Conservation (phyloP, 345 rosid genomes). For the Salix arbutifolia region DNA sequence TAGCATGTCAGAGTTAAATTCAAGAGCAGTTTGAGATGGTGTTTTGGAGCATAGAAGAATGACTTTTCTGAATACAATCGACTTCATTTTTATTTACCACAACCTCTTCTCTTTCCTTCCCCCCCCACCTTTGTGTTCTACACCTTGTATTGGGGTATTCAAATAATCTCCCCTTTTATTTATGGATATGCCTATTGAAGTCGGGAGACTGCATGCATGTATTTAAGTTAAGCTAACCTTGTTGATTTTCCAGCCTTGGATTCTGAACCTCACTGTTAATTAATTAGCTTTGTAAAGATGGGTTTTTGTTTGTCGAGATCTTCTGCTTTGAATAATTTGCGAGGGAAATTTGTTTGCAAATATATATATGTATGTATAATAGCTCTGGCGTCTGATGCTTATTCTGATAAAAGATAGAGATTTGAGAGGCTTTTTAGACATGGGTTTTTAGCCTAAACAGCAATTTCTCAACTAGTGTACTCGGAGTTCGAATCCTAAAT, state of each 20-base stretch:
- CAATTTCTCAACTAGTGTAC: not conserved
- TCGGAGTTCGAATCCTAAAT: not conserved
- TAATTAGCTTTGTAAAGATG: not conserved
- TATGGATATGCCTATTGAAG: not conserved
- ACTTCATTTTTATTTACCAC: not conserved
- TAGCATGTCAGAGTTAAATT: not conserved
- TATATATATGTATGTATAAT: not conserved
- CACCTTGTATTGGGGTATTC: not conserved
- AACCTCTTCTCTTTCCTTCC: not conserved
- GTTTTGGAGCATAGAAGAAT: not conserved
- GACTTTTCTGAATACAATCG: not conserved
- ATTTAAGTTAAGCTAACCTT: not conserved
- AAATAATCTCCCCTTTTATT: not conserved
- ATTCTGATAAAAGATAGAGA: not conserved
- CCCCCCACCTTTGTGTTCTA: not conserved
- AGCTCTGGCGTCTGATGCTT: not conserved
- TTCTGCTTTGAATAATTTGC: not conserved
- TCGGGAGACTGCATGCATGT: not conserved
- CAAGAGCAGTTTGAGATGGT: not conserved
- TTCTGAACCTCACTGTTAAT: not conserved
- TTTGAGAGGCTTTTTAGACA: not conserved
- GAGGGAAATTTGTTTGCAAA: not conserved
- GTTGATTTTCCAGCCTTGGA: not conserved
- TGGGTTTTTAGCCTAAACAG: not conserved
- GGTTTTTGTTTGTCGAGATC: constrained; percentile 2